phyloP scores from a whole-genome alignment of 2,329 filamentous ascomycete species.

The Xylaria polymorpha region DNA sequence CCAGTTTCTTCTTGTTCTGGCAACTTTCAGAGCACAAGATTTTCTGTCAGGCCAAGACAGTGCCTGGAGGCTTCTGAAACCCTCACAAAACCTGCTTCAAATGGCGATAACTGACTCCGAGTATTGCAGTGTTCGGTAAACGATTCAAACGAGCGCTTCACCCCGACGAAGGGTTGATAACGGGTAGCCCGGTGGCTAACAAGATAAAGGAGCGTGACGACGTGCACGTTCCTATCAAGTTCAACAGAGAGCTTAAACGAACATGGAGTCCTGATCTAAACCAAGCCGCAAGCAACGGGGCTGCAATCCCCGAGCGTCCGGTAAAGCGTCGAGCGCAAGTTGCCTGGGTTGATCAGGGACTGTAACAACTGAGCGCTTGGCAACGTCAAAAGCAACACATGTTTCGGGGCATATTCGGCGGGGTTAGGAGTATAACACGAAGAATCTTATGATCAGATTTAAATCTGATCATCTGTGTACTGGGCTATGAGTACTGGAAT shows the following conservation, averaged over 20 bases:
- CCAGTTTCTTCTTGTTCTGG: too few species aligned
- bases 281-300: constrained; percentile 1
- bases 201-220: constrained; percentile 18
- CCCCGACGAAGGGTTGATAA: constrained; percentile 61
- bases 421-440: background rate
- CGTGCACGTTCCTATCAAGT: constrained; percentile 26
- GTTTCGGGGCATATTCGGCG: constrained; percentile 1
- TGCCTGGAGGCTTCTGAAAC: too few species aligned
- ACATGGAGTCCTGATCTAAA: constrained; percentile 27
- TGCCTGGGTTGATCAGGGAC: constrained; percentile 33
- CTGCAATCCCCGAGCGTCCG: constrained; percentile 23
- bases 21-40: too few species aligned
- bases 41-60: too few species aligned
- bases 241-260: constrained; percentile 37
- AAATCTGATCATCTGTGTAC: background rate
- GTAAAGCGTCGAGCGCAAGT: constrained; percentile 35
- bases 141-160: constrained; percentile 58
- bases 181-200: constrained; percentile 38
- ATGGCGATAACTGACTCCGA: too few species aligned
- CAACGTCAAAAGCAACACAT: background rate
- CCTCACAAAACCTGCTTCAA: too few species aligned
- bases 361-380: constrained; percentile 5
- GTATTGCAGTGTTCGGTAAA: constrained; percentile 58
- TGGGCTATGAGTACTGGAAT: background rate
- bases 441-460: background rate